Evolutionary conservation across 306 rosid genomes (phyloP), one percentile per base, ranked within the genome.

Genomic region (Quercus suber): DNA sequence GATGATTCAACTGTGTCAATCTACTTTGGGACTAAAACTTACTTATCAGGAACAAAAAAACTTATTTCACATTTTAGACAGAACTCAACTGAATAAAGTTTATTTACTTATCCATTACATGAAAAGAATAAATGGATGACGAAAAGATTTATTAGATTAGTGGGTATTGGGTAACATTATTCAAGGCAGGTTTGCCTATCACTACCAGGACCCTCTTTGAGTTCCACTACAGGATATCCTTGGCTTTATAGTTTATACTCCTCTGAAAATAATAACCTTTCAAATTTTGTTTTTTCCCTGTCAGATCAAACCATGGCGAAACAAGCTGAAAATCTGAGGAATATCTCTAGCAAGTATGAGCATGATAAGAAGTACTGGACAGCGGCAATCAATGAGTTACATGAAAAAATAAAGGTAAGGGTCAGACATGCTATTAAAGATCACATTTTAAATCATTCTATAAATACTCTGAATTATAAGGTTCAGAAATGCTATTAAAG

Each of bases 301-400:
- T 78, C 70, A 93, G 97, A 89, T 83, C 93, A 91, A 91, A 87
- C 90, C 33, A 20, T 91, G 85, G 90, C 83, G 88, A 93, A 87
- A 83, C 97, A 89, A 87, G 89, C 92, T 49, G 89, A 89, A 74
- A 84, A 84, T 68, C 77, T 93, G 77, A 88, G 86, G 87, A 83
- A 53, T 78, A 86, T 91, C 76, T 85, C 88, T 30, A 74, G 79
- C 76, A 91, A 80, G 53, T 91, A 93, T 55, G 93, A 93, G 82
- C 79, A 65, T 37, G 94, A 93, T 75, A 89, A 88, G 87, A 84
- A 78, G 85, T 81, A 82, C 72, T 91, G 98, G 98, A 64, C 86
- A 60, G 86, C 74, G 57, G 94, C 89, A 73, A 80, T 88, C 76
- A 78, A 21, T 64, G 82, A 79, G 81, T 91, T 91, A 55, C 92